Base-by-base conservation (phyloP, 345 rosid species). In the Erucastrum elatum region DNA sequence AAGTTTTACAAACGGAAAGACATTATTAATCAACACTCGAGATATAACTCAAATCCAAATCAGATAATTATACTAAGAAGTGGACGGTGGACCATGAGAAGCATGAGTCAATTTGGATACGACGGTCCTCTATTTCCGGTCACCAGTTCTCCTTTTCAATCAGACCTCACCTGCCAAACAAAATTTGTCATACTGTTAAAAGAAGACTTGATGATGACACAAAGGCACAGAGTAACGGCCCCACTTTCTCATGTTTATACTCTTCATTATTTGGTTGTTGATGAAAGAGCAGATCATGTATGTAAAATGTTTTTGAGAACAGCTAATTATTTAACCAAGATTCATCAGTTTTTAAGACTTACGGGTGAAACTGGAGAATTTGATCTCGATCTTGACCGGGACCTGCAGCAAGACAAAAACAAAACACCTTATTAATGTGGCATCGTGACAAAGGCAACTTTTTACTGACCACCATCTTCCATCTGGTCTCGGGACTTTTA, bases 341-440 rank as follows among this genome's bases (percentile, higher is more conserved):
- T 34, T 66, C 13, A 59, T 72, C 39, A 31, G 64, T 12, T 46
- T 60, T 2, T 68, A 25, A 25, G 58, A 87, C 96, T 91, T 87
- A 89, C 96, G 2, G 91, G 83, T 62, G 88, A 75, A 41, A 76
- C 51, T 74, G 93, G 92, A 68, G 96, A 87, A 51, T 80, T 72
- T 39, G 62, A 75, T 31, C 62, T 86, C n/a, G 77, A 90, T 78
- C 96, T 90, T 46, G 68, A 78, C 12, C 62, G 78, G 65, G 76
- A 71, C 77, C 86, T 74, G 75, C 66, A 74, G 44, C 66, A 33
- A 74, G 72, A 46, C 55, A 35, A 58, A 58, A 3, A 64, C 66
- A 76, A 66, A 49, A 64, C 37, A 5, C 7, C 13, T 55, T 58
- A 70, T 71, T 34, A 84, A 46, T 56, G 10, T 27, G 68, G 41